Percentiles rank a stretch among this genome's conserved stretches.
Evolutionary conservation across 331 rosid genomes (phyloP).

Genomic region (Erythrophleum ivorense): DNA sequence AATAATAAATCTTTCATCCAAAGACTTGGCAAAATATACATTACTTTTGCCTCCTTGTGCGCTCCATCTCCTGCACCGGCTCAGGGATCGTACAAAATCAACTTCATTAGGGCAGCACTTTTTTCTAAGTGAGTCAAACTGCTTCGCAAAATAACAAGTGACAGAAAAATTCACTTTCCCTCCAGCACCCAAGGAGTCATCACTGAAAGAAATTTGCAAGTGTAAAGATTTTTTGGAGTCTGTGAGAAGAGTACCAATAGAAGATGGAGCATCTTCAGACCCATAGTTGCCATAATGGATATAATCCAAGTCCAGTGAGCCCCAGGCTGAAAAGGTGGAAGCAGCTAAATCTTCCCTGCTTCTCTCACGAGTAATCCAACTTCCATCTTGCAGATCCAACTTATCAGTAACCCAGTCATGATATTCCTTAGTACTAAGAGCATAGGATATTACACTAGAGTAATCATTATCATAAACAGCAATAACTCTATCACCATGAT

Average conservation of each 20-base stretch:
- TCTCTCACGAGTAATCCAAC: constrained; percentile 53
- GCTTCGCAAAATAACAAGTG: constrained; percentile 91
- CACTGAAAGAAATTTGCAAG: constrained; percentile 73
- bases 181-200: constrained; percentile 66
- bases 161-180: constrained; percentile 89
- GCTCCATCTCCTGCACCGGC: constrained; percentile 88
- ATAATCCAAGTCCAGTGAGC: constrained; percentile 74
- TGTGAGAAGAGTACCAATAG: constrained; percentile 63
- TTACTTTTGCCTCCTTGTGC: constrained; percentile 99
- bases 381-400: constrained; percentile 54
- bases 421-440: constrained; percentile 82
- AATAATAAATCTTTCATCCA: constrained; percentile 91
- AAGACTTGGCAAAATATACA: constrained; percentile 91
- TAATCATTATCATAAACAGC: constrained; percentile 96
- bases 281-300: constrained; percentile 71
- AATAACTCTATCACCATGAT: constrained; percentile 63
- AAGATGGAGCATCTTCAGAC: constrained; percentile 76
- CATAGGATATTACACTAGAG: constrained; percentile 90
- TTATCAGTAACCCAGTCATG: constrained; percentile 79
- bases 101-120: constrained; percentile 87
- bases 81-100: constrained; percentile 84
- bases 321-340: constrained; percentile 79
- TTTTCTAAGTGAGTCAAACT: constrained; percentile 79
- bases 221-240: constrained; percentile 79
- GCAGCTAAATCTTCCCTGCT: constrained; percentile 60